Evolutionary conservation across 495 filamentous ascomycete genomes (phyloP).

Genomic region (Penicillium bialowiezense): DNA sequence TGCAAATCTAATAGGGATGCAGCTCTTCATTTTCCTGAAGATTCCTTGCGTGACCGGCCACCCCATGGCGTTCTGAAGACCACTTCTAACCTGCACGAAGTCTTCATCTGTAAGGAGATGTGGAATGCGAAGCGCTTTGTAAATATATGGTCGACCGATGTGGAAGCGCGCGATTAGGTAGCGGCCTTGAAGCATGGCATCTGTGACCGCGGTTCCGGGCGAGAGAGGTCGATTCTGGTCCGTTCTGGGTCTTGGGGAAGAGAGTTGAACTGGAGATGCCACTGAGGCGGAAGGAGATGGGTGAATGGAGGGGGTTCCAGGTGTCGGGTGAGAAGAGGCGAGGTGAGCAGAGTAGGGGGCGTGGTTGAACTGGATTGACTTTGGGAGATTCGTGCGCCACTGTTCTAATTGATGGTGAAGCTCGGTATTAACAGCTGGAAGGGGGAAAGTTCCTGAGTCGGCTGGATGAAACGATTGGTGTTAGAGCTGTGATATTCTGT

Average conservation of each 20-base stretch:
- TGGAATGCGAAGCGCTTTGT: slow-evolving; percentile 45
- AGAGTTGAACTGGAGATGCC: slow-evolving; percentile 24
- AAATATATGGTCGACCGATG: slow-evolving; percentile 47
- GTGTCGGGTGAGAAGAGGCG: slow-evolving; percentile 14
- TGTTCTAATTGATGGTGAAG: slow-evolving; percentile 47
- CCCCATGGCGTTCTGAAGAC: slow-evolving; percentile 43
- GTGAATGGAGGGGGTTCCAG: slow-evolving; percentile 12
- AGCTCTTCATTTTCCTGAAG: slow-evolving; percentile 47
- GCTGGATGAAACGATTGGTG: slow-evolving; percentile 17
- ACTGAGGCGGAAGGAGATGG: slow-evolving; percentile 22
- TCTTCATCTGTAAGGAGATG: slow-evolving; percentile 41
- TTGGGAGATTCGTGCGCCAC: slow-evolving; percentile 46
- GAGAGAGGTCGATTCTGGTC: slow-evolving; percentile 30
- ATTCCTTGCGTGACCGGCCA: slow-evolving; percentile 44
- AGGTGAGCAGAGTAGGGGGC: slow-evolving; percentile 14
- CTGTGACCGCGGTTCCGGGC: slow-evolving; percentile 40
- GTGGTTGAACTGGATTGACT: slow-evolving; percentile 40
- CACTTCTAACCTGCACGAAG: slow-evolving; percentile 41
- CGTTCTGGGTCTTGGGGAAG: slow-evolving; percentile 11
- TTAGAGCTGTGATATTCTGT: not conserved
- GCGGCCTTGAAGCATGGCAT: slow-evolving; percentile 46
- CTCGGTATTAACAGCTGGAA: slow-evolving; percentile 43
- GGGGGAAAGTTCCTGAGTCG: slow-evolving; percentile 45
- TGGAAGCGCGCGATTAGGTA: slow-evolving; percentile 48
- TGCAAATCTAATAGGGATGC: slow-evolving; percentile 46